Evolutionary conservation across 192 early-diverging fungal genomes (phyloP).

Genomic region (Gonapodya prolifera): DNA sequence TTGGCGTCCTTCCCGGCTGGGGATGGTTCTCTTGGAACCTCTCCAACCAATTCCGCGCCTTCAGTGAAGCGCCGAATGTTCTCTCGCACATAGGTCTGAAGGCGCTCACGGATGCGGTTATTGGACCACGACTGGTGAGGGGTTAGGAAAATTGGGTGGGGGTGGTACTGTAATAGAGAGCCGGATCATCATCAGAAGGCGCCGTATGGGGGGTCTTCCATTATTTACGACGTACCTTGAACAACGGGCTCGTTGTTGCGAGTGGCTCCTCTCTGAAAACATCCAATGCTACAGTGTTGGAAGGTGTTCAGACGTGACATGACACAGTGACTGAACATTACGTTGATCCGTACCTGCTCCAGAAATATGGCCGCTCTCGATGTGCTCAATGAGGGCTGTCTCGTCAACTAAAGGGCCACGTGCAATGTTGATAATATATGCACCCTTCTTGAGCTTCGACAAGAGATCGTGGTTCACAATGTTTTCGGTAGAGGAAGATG

Average conservation of each 20-base stretch:
- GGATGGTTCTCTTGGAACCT: not conserved
- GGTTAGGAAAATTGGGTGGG: not conserved
- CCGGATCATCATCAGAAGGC: too few relatives aligned
- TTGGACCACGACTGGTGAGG: not conserved
- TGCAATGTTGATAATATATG: constrained; percentile 32
- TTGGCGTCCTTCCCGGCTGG: not conserved
- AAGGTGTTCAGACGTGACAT: not conserved
- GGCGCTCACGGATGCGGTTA: not conserved
- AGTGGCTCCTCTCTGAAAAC: constrained; percentile 35
- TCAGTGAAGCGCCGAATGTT: not conserved
- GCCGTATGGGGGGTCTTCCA: not conserved
- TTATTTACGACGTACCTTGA: not conserved
- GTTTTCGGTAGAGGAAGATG: not conserved
- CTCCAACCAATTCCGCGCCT: not conserved
- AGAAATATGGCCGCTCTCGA: constrained; percentile 31
- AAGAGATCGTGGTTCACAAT: constrained; percentile 8
- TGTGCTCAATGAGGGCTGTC: constrained; percentile 28
- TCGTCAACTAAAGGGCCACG: constrained; percentile 35
- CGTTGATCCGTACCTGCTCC: constrained; percentile 17
- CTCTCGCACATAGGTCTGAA: not conserved
- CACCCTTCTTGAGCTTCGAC: constrained; percentile 32
- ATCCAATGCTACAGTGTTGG: constrained; percentile 21
- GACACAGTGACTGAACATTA: constrained; percentile 1
- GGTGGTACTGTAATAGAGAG: not conserved
- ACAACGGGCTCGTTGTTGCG: constrained; percentile 14